These are phyloP conservation scores for Penicillium sp. DNA, from an alignment of 2,329 filamentous ascomycete species.

Conservation along the genomic window DNA sequence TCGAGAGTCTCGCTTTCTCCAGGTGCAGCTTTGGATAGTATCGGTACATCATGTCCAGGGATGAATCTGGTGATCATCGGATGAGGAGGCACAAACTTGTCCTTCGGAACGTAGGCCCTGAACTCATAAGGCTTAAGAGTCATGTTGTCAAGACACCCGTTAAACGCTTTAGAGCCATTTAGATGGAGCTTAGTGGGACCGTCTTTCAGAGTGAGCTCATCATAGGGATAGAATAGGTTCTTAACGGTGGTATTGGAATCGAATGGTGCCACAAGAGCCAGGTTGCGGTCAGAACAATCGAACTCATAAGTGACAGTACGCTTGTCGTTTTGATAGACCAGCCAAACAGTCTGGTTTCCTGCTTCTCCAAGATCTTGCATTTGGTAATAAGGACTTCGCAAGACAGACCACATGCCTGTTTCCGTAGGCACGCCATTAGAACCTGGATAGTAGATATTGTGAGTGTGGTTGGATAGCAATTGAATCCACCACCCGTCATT, in stretches of 20 bases:
- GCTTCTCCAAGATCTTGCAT: constrained; percentile 49
- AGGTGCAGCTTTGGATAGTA: constrained; percentile 46
- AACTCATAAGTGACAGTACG: constrained; percentile 52
- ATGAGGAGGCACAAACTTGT: constrained; percentile 47
- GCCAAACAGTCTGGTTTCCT: constrained; percentile 46
- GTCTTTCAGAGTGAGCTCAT: constrained; percentile 49
- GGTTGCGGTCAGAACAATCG: constrained; percentile 49
- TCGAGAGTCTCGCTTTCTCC: constrained; percentile 44
- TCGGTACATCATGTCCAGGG: constrained; percentile 57
- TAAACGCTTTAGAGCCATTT: constrained; percentile 44
- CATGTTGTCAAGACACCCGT: constrained; percentile 53
- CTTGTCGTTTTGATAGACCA: constrained; percentile 46
- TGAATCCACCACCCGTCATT: constrained; percentile 56
- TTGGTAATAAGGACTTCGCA: constrained; percentile 48
- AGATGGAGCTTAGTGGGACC: constrained; percentile 46
- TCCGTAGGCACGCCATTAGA: constrained; percentile 52
- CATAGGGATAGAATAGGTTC: constrained; percentile 60
- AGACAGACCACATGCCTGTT: constrained; percentile 57
- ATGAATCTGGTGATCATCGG: constrained; percentile 57
- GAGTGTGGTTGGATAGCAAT: constrained; percentile 54
- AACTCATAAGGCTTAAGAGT: constrained; percentile 54
- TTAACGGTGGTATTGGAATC: constrained; percentile 51
- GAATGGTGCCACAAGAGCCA: constrained; percentile 55
- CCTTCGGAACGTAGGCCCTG: constrained; percentile 55
- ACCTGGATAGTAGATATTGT: constrained; percentile 48